Evolutionary conservation across 2,329 filamentous ascomycete genomes (phyloP), one percentile per base, ranked within the genome.

Genomic region (Nannizzia gypsea): DNA sequence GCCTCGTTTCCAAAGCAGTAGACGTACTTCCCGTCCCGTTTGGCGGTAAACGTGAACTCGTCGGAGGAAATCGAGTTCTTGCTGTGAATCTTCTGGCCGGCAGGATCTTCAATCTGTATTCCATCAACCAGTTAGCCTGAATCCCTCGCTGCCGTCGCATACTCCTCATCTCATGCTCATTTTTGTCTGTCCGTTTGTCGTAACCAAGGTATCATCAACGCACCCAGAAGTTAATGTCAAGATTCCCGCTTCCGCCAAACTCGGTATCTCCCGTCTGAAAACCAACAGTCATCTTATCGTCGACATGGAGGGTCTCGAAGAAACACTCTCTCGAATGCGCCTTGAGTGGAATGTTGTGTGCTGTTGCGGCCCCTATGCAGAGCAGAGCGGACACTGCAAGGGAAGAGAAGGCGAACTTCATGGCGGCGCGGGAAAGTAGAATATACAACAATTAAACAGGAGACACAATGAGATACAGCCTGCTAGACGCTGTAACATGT

Each of bases 1-100:
- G 93, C 87, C 80, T 97, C 92, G 77, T 99, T 99, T 77, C 93
- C 95, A 79, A 99, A 99, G 84, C 93, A 99, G 84, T 99, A 99
- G 61, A 83, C 80, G 78, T 88, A 96, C 77, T 88, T 90, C 65
- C 93, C 93, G 74, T 99, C 91, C 71, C 85, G 77, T 67, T 81
- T 79, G 57, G 93, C 91, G 42, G 85, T 87, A 77, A 99, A 97
- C 61, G 89, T 89, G 78, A 95, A 90, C 76, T 97, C 92, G 72
- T 93, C 93, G 68, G 88, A 91, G 64, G 91, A 91, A 62, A 93
- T 83, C 62, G 83, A 81, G 74, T 87, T 88, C 72, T 95, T 84
- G 75, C 89, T 87, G 69, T 88, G 81, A 72, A 93, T 85, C 77
- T 90, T 88, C 70, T 83, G 81, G 70, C 84, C 84, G 58, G 77